Evolutionary conservation across 139 green algal species (phyloP), one percentile per base, ranked within the genome.

Genomic region (Chlorella sp.): DNA sequence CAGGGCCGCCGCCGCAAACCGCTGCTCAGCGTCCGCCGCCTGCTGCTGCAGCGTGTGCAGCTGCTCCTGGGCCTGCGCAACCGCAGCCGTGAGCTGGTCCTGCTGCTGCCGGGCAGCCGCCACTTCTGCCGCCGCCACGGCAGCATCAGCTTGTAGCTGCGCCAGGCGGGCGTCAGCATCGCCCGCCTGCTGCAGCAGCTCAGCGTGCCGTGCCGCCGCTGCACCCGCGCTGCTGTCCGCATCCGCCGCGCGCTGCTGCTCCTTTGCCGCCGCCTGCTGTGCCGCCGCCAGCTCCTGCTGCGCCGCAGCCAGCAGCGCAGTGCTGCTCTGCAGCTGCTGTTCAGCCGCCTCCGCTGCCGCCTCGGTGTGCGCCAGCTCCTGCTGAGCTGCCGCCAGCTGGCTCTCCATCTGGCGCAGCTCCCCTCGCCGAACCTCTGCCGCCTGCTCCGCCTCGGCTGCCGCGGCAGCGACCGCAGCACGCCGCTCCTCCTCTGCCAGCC

Each of bases 321-420:
- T 51, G 32, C 32, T 43, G 60, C 60, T 74, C 41, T 72, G 68
- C 46, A 86, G 82, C 56, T 73, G 73, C 82, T 80, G 69, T 46
- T 80, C 60, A 0, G 76, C 73, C 8, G 76, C 64, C 6, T 54
- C 64, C 1, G 76, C 62, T 24, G 75, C 76, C 19, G 38, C 76
- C 41, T 69, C 48, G 0, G 54, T 40, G 36, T 87, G 36, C 54
- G 14, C 24, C 36, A 87, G 83, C 73, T 87, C 67, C 48, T 73
- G 68, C 58, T 73, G 76, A 24, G 54, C 62, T 14, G 17, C 41
- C 9, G 24, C 73, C 80, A 69, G 51, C 72, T 56, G 44, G 30
- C 22, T 3, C 75, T 82, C 75, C 75, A 82, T 32, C 56, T 82
- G 28, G 28, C 34, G 34, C 68, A n/a, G 34, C n/a, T 28, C 34